Percentiles rank a stretch among this genome's conserved stretches.
Conservation (phyloP, 495 filamentous ascomycete genomes). For the Neurospora pannonica region DNA sequence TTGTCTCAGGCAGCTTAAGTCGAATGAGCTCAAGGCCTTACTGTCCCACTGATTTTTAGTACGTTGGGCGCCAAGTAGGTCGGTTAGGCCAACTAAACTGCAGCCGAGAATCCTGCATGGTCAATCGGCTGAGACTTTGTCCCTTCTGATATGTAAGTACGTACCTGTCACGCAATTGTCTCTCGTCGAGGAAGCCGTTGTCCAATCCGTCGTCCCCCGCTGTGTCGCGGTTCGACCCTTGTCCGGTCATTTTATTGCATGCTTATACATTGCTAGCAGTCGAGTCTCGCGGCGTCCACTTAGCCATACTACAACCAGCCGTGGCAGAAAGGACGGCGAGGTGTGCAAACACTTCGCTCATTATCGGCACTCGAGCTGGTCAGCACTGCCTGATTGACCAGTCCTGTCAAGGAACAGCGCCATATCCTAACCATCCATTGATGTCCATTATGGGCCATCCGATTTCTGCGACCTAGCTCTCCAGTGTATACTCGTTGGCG, state of each 20-base stretch:
- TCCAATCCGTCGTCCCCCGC: neutral
- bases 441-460: constrained; percentile 8
- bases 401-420: neutral
- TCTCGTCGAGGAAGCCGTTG: neutral
- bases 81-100: neutral
- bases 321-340: neutral
- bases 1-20: neutral
- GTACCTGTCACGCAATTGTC: neutral
- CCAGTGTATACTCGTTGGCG: neutral
- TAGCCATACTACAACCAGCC: neutral
- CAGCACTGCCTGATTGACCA: neutral
- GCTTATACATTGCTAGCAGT: neutral
- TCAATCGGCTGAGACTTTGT: neutral
- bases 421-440: neutral
- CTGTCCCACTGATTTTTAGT: neutral
- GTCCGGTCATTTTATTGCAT: neutral
- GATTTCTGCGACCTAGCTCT: neutral
- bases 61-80: neutral
- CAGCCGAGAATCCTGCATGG: neutral
- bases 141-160: neutral
- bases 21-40: neutral
- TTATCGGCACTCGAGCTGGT: neutral
- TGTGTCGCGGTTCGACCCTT: neutral
- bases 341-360: neutral
- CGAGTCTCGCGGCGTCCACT: neutral